Evolutionary conservation across 1,284 basidiomycete species (phyloP), one percentile per base, ranked within the genome.

Genomic region (Pseudozyma sp.): DNA sequence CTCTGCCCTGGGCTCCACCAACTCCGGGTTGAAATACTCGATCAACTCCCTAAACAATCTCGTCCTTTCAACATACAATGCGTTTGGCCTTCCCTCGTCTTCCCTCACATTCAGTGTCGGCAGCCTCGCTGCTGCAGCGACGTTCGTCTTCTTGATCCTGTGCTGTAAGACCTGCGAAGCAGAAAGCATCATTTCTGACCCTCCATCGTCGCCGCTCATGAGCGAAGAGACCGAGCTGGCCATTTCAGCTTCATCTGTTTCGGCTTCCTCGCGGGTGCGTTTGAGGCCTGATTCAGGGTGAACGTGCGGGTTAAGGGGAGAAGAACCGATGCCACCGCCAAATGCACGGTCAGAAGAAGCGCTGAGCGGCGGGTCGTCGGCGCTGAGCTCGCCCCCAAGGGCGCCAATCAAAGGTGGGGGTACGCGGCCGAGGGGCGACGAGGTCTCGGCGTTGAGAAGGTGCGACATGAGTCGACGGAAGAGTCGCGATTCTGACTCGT

Each of bases 381-480:
- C 18, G 34, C 47, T 59, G 9, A 40, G 10, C 6, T 64, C 61
- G 12, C 47, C 55, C n/a, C 34, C 49, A 48, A 31, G 6, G 21
- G 47, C 19, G 25, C 25, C 47, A 31, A 36, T 34, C 48, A 40
- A 25, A 31, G 25, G 25, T 31, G 25, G 25, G 25, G 52, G 25
- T 3, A 8, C 19, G 7, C 47, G 60, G 42, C 45, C 56, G 31
- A 43, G 36, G 13, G 38, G 43, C 14, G 39, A 18, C 3, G 59
- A 55, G n/a, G 48, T 62, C 39, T 70, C 58, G 12, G 69, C 62
- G 35, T 63, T 67, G 19, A 53, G 79, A 67, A 86, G 68, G 19
- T 80, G 73, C 34, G 79, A 65, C 83, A 86, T 85, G 69, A 85
- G 84, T 5, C 66, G 55, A 6, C 84, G 76, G 76, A 86, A 86